phyloP scores from a whole-genome alignment of 2,329 filamentous ascomycete genomes.

The Botrytis cinerea region DNA sequence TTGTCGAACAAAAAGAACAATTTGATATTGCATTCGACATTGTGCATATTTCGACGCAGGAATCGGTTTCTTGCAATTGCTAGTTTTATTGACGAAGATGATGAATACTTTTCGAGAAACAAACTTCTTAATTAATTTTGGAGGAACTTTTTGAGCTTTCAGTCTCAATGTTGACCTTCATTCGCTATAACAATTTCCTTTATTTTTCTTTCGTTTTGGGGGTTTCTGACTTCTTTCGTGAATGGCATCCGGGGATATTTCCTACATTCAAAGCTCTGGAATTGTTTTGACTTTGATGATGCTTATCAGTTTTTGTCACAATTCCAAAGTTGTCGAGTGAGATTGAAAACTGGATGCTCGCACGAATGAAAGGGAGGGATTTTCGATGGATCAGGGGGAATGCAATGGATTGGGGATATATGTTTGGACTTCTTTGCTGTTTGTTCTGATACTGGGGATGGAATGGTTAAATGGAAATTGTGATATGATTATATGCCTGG shows the following conservation, averaged over 20 bases:
- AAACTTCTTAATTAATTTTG: conserved; percentile 24
- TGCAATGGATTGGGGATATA: conserved; percentile 12
- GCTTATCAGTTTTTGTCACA: background rate
- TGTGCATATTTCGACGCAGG: conserved; percentile 40
- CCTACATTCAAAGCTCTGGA: background rate
- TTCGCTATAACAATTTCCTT: conserved; percentile 16
- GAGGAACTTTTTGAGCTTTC: conserved; percentile 4
- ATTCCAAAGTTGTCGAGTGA: background rate
- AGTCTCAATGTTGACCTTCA: conserved; percentile 2
- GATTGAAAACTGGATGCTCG: background rate
- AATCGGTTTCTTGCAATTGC: conserved; percentile 31
- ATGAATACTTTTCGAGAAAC: conserved; percentile 31
- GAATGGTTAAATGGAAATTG: conserved; percentile 21
- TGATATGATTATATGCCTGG: conserved; percentile 26
- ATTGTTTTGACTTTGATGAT: background rate
- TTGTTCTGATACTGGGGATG: conserved; percentile 1
- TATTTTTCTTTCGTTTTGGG: background rate
- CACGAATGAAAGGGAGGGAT: background rate
- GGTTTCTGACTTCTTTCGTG: background rate
- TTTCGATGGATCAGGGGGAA: background rate
- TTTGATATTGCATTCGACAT: conserved; percentile 45
- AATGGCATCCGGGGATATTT: background rate
- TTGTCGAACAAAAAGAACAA: conserved; percentile 32
- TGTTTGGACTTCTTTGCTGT: conserved; percentile 12
- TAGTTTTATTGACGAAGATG: conserved; percentile 37